Conservation (phyloP, 164 flowering plant genomes). For the Stephania yunnanensis region DNA sequence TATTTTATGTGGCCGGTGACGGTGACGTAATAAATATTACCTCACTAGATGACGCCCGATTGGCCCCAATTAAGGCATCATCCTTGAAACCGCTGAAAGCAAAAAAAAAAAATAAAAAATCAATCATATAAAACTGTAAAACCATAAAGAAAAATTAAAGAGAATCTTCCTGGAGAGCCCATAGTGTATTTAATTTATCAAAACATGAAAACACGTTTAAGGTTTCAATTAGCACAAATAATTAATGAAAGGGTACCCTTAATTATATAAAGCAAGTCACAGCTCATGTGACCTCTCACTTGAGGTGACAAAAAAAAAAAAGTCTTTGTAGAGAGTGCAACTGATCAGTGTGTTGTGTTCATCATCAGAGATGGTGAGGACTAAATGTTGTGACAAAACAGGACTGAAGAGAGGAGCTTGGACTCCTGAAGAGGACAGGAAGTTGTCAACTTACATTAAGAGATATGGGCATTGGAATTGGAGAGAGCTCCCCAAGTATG, state of each 20-base stretch:
- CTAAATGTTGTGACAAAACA: constrained; percentile 17
- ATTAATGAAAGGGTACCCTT: not conserved
- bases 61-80: not conserved
- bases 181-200: not conserved
- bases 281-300: not conserved
- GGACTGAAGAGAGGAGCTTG: constrained; percentile 39
- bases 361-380: constrained; percentile 16
- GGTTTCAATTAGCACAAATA: not conserved
- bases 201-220: not conserved
- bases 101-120: not conserved
- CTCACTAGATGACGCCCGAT: not conserved
- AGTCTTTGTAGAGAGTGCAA: no score
- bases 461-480: constrained; percentile 31
- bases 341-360: not conserved
- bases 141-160: not conserved
- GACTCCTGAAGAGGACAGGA: constrained; percentile 37
- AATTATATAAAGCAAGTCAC: not conserved
- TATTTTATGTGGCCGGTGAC: not conserved
- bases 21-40: not conserved
- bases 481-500: constrained; percentile 27
- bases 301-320: not conserved
- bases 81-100: not conserved
- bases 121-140: not conserved
- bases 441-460: constrained; percentile 16
- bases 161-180: not conserved